A percentile compares a stretch with the other conserved stretches of the same genome.
These are phyloP conservation scores for Lolium multiflorum DNA, from an alignment of 176 grass and related monocot genomes.

Conservation along the genomic window DNA sequence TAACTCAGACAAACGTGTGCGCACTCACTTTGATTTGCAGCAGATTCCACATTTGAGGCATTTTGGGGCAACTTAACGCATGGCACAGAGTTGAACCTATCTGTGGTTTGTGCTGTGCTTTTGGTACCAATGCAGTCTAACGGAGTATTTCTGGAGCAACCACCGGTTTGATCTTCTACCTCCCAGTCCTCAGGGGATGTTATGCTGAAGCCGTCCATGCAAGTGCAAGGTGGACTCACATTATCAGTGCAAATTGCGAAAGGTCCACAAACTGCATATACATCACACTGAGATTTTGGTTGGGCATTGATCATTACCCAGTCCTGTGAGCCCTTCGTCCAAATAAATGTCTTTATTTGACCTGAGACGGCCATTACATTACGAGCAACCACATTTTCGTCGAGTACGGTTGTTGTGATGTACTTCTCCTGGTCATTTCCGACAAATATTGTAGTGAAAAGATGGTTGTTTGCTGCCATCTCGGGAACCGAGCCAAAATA, in stretches of 20 bases:
- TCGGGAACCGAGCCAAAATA: conserved; percentile 15
- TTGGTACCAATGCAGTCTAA: not conserved
- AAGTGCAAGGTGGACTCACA: conserved; percentile 36
- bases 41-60: not conserved
- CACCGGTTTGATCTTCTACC: too few relatives aligned
- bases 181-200: not conserved
- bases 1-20: conserved; percentile 44
- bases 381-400: not conserved
- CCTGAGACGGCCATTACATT: not conserved
- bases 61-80: conserved; percentile 31
- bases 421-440: conserved; percentile 32
- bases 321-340: not conserved
- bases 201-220: conserved; percentile 52
- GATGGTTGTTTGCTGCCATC: not conserved
- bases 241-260: conserved; percentile 48
- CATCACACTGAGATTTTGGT: conserved; percentile 44
- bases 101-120: not conserved
- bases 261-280: conserved; percentile 52
- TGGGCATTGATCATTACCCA: conserved; percentile 35
- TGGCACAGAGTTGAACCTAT: conserved; percentile 52
- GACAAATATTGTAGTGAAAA: conserved; percentile 26
- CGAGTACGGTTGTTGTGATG: not conserved
- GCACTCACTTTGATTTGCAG: conserved; percentile 23
- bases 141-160: too few relatives aligned
- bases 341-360: not conserved